phyloP scores from a whole-genome alignment of 2,329 filamentous ascomycete genomes.

The Fusarium praegraminearum region DNA sequence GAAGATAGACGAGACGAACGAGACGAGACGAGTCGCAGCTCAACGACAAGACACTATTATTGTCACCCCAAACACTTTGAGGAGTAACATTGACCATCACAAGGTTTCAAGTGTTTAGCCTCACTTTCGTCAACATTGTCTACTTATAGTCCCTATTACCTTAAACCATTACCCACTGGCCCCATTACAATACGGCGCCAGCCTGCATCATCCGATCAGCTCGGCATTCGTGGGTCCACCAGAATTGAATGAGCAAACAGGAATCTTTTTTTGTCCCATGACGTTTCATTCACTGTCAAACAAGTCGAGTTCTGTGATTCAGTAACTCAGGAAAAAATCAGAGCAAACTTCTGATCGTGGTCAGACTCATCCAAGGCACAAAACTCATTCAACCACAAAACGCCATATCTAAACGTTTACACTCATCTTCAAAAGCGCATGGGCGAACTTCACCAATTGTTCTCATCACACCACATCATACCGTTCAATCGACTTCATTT shows the following conservation, averaged over 20 bases:
- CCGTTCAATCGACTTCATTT: conserved; percentile 19
- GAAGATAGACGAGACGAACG: background rate
- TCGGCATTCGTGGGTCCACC: conserved; percentile 47
- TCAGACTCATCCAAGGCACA: conserved; percentile 5
- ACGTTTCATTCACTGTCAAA: conserved; percentile 41
- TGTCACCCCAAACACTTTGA: background rate
- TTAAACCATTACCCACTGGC: conserved; percentile 25
- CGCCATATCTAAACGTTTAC: background rate
- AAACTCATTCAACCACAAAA: conserved; percentile 9
- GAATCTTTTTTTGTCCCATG: conserved; percentile 42
- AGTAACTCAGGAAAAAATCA: conserved; percentile 29
- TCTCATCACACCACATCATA: conserved; percentile 38
- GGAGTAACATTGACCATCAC: background rate
- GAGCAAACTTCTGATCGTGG: conserved; percentile 19
- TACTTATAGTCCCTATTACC: conserved; percentile 6
- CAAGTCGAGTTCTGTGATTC: conserved; percentile 31
- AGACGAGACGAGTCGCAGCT: background rate
- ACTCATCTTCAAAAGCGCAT: conserved; percentile 20
- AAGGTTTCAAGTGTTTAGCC: background rate
- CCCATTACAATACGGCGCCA: conserved; percentile 45
- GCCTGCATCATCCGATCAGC: conserved; percentile 46
- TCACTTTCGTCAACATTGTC: background rate
- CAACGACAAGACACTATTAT: background rate
- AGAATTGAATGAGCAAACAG: conserved; percentile 41
- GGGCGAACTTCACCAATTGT: conserved; percentile 18